Conservation (phyloP, 148 eudicot species). For the Heliamphora exappendiculata region DNA sequence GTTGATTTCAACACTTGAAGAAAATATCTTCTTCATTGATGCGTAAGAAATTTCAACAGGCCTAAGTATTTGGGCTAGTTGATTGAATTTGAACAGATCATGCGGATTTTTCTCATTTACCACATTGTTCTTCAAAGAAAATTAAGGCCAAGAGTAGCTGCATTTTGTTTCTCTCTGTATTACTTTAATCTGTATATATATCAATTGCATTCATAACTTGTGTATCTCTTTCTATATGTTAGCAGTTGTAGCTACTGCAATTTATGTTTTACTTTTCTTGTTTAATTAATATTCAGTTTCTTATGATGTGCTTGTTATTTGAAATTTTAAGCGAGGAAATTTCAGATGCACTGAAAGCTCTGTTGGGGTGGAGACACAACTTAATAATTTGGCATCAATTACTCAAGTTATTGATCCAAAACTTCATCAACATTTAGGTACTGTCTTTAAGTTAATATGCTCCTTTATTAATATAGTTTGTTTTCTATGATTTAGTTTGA, state of each 20-base stretch:
- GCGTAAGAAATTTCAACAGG: too few relatives aligned
- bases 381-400: conserved; percentile 67
- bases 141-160: too few relatives aligned
- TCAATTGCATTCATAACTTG: background rate
- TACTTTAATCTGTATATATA: background rate
- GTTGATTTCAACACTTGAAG: too few relatives aligned
- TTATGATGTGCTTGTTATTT: conserved; percentile 28
- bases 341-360: conserved; percentile 87
- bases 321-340: conserved; percentile 70
- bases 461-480: background rate
- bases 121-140: too few relatives aligned
- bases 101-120: too few relatives aligned
- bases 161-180: background rate
- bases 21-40: too few relatives aligned
- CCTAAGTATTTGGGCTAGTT: too few relatives aligned
- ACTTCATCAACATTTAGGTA: conserved; percentile 97
- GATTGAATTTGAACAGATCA: too few relatives aligned
- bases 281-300: conserved; percentile 2
- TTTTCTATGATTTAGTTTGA: background rate
- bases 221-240: background rate
- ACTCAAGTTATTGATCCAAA: conserved; percentile 95
- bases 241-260: conserved; percentile 6
- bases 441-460: background rate
- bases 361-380: conserved; percentile 91
- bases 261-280: background rate